Evolutionary conservation across 768 basidiomycete species (phyloP), one percentile per base, ranked within the genome.

Genomic region (Clavaria fumosa): DNA sequence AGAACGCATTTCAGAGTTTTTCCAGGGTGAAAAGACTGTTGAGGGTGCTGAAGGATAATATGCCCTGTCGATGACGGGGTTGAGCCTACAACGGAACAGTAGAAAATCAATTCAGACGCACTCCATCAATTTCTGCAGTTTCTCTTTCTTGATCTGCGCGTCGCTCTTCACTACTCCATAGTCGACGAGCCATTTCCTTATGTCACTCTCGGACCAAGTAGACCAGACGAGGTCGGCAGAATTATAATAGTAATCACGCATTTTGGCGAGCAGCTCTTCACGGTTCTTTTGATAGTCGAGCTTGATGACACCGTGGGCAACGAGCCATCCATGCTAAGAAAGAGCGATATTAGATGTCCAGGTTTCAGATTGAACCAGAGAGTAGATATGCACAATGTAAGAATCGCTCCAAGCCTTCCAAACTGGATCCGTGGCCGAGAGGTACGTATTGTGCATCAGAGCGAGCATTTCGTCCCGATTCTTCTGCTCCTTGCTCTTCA

Each of bases 351-450:
- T 7, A 17, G 35, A 23, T 7, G 23, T 17, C 3, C 35, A 18
- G 9, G 21, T 20, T 12, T 11, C 14, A 10, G 40, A 23, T 10
- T 3, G 17, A 24, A 4, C 6, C 5, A 7, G 46, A 26, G 18
- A 23, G 22, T 15, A 35, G 12, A 17, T n/a, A 53, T 75, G 35
- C 43, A 82, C 81, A 35, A 90, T 72, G 53, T 84, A 82, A 3
- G 74, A 78, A 52, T 84, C 79, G 38, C 76, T 78, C 91, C 93
- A 97, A 3, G 75, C 70, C 15, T 83, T 63, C 74, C 83, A 97
- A 24, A 80, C 55, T 2, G 81, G 80, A 39, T 67, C 59, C 15
- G 73, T 50, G 4, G 71, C 63, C 35, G 65, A 62, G 26, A 69
- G 70, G 51, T 88, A 90, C 0, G 74, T 65, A 22, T 72, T 63